Conservation (phyloP, 176 grass and related monocot species). For the Ensete ventricosum region DNA sequence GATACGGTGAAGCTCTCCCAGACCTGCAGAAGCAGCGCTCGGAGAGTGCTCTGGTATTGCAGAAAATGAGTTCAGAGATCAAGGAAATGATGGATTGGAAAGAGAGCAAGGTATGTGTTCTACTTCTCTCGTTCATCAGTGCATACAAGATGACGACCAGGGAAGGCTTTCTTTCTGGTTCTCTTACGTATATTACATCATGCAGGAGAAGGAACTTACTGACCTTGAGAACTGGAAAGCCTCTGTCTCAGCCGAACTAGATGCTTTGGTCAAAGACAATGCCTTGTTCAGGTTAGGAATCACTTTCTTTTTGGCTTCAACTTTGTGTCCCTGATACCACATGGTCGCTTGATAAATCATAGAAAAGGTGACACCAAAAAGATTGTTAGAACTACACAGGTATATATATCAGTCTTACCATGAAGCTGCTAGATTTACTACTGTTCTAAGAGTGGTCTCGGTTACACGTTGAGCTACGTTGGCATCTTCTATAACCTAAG, state of each 20-base stretch:
- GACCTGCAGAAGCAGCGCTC: slow-evolving; percentile 47
- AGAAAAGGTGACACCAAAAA: too few species aligned
- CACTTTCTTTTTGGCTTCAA: not conserved
- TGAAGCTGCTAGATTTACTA: too few species aligned
- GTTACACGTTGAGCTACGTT: too few species aligned
- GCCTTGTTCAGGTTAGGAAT: slow-evolving; percentile 41
- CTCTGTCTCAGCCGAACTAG: slow-evolving; percentile 38
- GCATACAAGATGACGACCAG: not conserved
- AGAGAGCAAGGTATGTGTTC: slow-evolving; percentile 27
- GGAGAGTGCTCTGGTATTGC: slow-evolving; percentile 26
- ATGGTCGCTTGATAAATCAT: too few species aligned
- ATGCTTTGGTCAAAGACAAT: slow-evolving; percentile 54
- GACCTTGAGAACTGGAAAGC: slow-evolving; percentile 62
- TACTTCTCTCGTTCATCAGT: not conserved
- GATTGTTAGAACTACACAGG: too few species aligned
- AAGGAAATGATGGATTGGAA: slow-evolving; percentile 30
- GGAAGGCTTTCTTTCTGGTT: not conserved
- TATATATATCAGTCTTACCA: too few species aligned
- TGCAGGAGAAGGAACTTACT: slow-evolving; percentile 47
- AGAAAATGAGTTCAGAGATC: slow-evolving; percentile 45
- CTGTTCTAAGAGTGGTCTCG: too few species aligned
- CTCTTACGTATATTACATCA: not conserved
- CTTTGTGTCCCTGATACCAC: too few species aligned
- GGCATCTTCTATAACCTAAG: not conserved
- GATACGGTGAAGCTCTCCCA: slow-evolving; percentile 46